Conservation (phyloP, 2,329 filamentous ascomycete genomes). For the Pseudocercospora crystallina region DNA sequence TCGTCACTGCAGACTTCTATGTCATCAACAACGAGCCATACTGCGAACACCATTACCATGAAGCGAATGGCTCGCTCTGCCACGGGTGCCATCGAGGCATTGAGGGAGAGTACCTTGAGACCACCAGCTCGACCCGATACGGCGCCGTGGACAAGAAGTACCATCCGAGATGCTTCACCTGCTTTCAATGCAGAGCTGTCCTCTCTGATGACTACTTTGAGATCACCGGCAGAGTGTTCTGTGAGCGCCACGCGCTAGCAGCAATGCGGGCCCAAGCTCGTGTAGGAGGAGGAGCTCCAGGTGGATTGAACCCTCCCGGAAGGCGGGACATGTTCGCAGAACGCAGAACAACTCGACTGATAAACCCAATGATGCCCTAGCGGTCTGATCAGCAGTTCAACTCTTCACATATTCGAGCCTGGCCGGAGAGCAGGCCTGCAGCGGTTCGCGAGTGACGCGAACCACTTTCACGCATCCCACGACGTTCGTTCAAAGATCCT, state of each 20-base stretch:
- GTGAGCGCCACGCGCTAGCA: conserved; percentile 76
- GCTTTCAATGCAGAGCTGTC: conserved; percentile 71
- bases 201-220: conserved; percentile 89
- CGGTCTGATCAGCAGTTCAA: neutral
- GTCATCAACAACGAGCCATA: conserved; percentile 84
- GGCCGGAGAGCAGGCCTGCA: neutral
- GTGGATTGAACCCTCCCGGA: conserved; percentile 19
- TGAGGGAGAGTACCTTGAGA: conserved; percentile 90
- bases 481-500: too few species aligned
- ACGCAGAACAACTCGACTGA: conserved; percentile 36
- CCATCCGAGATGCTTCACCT: conserved; percentile 84
- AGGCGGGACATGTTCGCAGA: conserved; percentile 30
- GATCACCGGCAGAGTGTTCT: conserved; percentile 75
- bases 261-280: conserved; percentile 34
- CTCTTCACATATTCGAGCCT: neutral
- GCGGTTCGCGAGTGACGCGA: neutral
- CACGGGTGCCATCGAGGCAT: conserved; percentile 78
- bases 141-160: conserved; percentile 70
- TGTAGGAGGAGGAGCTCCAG: conserved; percentile 14
- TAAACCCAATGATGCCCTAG: conserved; percentile 33
- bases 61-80: conserved; percentile 84
- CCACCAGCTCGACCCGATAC: conserved; percentile 40
- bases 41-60: conserved; percentile 89
- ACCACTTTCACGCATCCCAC: neutral
- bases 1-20: conserved; percentile 87